phyloP scores from a whole-genome alignment of 306 rosid genomes.

The Cicer arietinum region DNA sequence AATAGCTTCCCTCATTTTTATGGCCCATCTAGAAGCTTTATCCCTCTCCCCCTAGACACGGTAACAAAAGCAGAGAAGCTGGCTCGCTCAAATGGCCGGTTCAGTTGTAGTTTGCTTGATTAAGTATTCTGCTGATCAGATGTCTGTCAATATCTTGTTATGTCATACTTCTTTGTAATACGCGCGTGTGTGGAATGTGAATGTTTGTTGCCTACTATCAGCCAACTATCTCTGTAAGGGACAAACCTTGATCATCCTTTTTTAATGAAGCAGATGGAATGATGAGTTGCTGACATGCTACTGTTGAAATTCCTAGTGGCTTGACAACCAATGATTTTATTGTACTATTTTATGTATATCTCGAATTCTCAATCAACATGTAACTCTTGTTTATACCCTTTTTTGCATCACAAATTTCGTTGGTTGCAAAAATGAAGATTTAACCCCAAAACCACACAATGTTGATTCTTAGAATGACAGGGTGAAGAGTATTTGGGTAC shows the following conservation, averaged over 20 bases:
- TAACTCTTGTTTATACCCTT: slow-evolving; percentile 2
- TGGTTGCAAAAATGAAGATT: slow-evolving; percentile 20
- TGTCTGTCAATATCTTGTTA: slow-evolving; percentile 8
- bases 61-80: slow-evolving; percentile 80
- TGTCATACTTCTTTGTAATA: slow-evolving; percentile 23
- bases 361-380: not conserved
- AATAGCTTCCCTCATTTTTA: slow-evolving; percentile 87
- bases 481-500: slow-evolving; percentile 12
- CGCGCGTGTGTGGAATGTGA: slow-evolving; percentile 2
- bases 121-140: slow-evolving; percentile 31
- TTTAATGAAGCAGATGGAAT: slow-evolving; percentile 23
- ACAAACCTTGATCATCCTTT: slow-evolving; percentile 21
- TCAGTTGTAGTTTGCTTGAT: slow-evolving; percentile 68
- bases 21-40: slow-evolving; percentile 79
- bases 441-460: not conserved
- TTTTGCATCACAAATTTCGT: not conserved
- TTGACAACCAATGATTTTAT: not conserved
- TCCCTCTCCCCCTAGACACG: slow-evolving; percentile 65
- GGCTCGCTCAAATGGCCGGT: slow-evolving; percentile 59
- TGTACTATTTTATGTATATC: not conserved
- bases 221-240: slow-evolving; percentile 12
- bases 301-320: not conserved
- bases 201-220: not conserved
- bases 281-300: not conserved
- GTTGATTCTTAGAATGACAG: not conserved